A percentile compares a stretch with the other conserved stretches of the same genome.
phyloP scores from a whole-genome alignment of 805 yeast species.

The Candida nonsorbophila region DNA sequence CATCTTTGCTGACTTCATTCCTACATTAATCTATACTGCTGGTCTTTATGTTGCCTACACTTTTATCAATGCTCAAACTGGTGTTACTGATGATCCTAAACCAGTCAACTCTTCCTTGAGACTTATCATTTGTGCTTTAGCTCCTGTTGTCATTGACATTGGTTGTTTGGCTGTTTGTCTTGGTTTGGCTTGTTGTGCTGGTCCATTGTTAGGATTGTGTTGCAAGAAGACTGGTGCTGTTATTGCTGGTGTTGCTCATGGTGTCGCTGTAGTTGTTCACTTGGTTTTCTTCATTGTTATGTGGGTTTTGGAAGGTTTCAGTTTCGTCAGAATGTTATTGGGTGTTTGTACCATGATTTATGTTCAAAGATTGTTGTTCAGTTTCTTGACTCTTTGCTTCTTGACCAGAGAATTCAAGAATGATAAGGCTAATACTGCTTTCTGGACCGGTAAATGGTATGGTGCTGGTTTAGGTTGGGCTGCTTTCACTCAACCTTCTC shows the following conservation, averaged over 20 bases:
- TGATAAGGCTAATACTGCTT: slow-evolving; percentile 92
- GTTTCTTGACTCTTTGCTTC: slow-evolving; percentile 68
- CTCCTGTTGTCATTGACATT: slow-evolving; percentile 85
- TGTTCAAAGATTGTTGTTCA: slow-evolving; percentile 83
- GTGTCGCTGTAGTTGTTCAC: slow-evolving; percentile 85
- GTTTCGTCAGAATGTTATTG: slow-evolving; percentile 77
- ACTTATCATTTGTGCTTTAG: slow-evolving; percentile 75
- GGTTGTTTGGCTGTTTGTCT: slow-evolving; percentile 77
- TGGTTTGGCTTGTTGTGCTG: slow-evolving; percentile 92
- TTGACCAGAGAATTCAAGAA: slow-evolving; percentile 95
- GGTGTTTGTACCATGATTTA: slow-evolving; percentile 83
- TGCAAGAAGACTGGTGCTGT: slow-evolving; percentile 97
- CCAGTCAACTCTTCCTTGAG: slow-evolving; percentile 68
- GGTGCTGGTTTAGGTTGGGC: slow-evolving; percentile 88
- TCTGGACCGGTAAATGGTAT: slow-evolving; percentile 99
- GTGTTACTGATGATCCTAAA: slow-evolving; percentile 48
- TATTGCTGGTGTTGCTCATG: slow-evolving; percentile 94
- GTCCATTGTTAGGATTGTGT: slow-evolving; percentile 90
- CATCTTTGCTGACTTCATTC: slow-evolving; percentile 71
- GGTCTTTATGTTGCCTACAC: slow-evolving; percentile 75
- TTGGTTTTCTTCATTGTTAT: slow-evolving; percentile 84
- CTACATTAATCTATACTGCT: slow-evolving; percentile 66
- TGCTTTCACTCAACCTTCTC: slow-evolving; percentile 92
- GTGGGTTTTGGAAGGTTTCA: slow-evolving; percentile 97
- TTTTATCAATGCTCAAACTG: slow-evolving; percentile 80